phyloP scores from a whole-genome alignment of 1,139 yeast genomes.

The Taiozyma sp. region DNA sequence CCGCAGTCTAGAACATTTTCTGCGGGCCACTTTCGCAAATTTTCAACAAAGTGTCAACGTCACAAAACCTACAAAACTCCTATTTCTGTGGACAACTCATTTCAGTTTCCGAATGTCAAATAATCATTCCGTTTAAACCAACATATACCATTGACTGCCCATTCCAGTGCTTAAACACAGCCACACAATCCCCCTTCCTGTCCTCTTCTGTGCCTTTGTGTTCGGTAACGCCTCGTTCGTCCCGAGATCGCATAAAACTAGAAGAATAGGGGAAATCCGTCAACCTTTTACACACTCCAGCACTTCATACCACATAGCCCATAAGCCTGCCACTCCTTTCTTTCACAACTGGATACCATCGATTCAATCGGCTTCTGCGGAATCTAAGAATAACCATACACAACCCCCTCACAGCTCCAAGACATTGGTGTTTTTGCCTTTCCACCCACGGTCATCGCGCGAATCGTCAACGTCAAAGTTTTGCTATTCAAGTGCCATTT shows the following conservation, averaged over 20 bases:
- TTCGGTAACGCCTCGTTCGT: not conserved
- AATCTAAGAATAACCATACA: not conserved
- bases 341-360: not conserved
- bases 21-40: not conserved
- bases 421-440: not conserved
- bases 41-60: not conserved
- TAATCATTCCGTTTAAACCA: not conserved
- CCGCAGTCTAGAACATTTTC: not conserved
- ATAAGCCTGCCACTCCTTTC: not conserved
- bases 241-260: not conserved
- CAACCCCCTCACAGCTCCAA: not conserved
- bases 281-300: not conserved
- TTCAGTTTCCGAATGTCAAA: not conserved
- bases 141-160: not conserved
- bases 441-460: not conserved
- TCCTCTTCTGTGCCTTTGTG: not conserved
- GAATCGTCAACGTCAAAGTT: not conserved
- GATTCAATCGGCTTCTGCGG: not conserved
- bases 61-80: not conserved
- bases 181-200: not conserved
- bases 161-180: not conserved
- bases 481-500: not conserved
- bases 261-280: not conserved
- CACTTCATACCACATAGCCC: not conserved
- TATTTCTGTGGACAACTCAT: not conserved